phyloP scores from a whole-genome alignment of 2,329 filamentous ascomycete species.

The Boeremia lycopersici region DNA sequence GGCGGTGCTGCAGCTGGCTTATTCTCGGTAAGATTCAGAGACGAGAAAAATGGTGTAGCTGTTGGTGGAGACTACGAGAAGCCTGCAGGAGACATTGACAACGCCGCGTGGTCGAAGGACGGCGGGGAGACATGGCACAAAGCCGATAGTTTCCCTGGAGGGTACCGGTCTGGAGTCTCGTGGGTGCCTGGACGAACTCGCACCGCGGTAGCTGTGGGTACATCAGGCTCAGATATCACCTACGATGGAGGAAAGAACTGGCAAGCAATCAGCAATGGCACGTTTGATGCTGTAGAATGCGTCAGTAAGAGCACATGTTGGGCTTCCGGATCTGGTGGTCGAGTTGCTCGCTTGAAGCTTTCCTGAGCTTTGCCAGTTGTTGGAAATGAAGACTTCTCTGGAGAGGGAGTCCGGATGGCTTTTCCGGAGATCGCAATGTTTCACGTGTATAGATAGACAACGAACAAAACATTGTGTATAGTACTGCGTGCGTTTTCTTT shows the following conservation, averaged over 20 bases:
- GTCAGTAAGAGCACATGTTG: conserved; percentile 25
- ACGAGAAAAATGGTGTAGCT: conserved; percentile 30
- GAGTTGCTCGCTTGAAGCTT: conserved; percentile 25
- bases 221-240: conserved; percentile 36
- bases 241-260: conserved; percentile 36
- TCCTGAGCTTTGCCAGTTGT: background rate
- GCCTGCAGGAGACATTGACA: conserved; percentile 23
- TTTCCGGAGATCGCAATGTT: no score
- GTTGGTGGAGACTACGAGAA: conserved; percentile 36
- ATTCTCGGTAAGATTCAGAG: conserved; percentile 36
- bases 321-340: conserved; percentile 34
- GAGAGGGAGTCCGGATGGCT: no score
- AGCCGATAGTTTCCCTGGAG: conserved; percentile 30
- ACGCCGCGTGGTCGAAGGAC: conserved; percentile 34
- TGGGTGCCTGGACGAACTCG: conserved; percentile 28
- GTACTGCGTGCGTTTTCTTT: no score
- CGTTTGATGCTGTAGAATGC: conserved; percentile 38
- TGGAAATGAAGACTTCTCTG: no score
- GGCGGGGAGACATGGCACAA: conserved; percentile 30
- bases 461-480: no score
- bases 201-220: conserved; percentile 34
- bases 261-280: conserved; percentile 31
- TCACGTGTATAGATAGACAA: no score
- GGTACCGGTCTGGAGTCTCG: conserved; percentile 34
- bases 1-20: conserved; percentile 38